Conservation (phyloP, 1,139 yeast species). For the Sugiyamaella sp. region DNA sequence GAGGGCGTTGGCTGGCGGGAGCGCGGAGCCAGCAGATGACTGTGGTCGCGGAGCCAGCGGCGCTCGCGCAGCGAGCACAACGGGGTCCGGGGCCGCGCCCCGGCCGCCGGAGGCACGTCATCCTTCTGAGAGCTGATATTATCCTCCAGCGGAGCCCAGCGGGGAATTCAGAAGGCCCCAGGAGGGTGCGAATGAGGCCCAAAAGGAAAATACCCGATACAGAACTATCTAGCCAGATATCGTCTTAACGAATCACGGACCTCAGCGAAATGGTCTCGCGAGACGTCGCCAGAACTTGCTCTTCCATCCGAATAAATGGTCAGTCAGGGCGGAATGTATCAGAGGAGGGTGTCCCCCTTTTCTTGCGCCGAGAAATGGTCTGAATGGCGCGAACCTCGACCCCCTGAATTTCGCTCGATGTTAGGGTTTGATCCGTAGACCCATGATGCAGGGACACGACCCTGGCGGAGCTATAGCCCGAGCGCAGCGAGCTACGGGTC, state of each 20-base stretch:
- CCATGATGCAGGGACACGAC: background rate
- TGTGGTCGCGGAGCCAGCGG: too few relatives aligned
- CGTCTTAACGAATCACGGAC: background rate
- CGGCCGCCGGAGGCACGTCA: constrained; percentile 4
- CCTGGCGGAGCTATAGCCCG: background rate
- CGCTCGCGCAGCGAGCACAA: constrained; percentile 2
- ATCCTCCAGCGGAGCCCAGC: too few relatives aligned
- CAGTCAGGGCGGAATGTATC: too few relatives aligned
- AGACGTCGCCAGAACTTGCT: background rate
- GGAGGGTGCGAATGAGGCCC: too few relatives aligned
- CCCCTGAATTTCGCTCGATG: background rate
- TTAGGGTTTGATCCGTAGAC: background rate
- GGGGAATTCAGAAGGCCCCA: too few relatives aligned
- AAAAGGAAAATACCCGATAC: constrained; percentile 5
- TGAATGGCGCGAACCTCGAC: background rate
- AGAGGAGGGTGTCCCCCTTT: too few relatives aligned
- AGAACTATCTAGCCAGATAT: background rate
- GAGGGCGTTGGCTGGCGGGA: too few relatives aligned
- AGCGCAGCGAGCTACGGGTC: background rate
- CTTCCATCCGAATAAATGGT: too few relatives aligned
- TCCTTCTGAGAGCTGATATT: too few relatives aligned
- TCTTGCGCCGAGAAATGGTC: background rate
- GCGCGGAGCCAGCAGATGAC: too few relatives aligned
- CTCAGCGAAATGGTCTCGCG: background rate
- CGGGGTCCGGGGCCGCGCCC: constrained; percentile 2